Evolutionary conservation across 805 yeast genomes (phyloP).

Genomic region (Myxozyma nipponensis): DNA sequence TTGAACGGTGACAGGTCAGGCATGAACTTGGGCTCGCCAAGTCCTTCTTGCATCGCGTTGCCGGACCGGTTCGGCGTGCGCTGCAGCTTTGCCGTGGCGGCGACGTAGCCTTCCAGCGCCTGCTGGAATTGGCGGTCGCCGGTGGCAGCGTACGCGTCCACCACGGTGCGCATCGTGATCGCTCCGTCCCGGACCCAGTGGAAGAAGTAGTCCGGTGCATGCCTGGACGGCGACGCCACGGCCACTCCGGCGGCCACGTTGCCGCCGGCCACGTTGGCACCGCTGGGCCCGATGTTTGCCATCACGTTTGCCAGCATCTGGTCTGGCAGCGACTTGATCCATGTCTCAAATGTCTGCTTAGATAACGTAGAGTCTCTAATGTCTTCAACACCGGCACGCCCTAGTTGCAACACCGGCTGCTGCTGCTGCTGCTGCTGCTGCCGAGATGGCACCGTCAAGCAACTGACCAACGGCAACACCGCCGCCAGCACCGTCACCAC

Average conservation of each 20-base stretch:
- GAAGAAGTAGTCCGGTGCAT: constrained; percentile 72
- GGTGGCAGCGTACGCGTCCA: constrained; percentile 51
- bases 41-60: constrained; percentile 44
- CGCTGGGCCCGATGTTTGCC: constrained; percentile 54
- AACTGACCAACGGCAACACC: no score
- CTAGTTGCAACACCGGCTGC: no score
- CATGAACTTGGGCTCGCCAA: constrained; percentile 89
- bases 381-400: no score
- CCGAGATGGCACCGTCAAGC: no score
- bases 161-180: constrained; percentile 55
- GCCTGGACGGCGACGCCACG: constrained; percentile 76
- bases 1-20: constrained; percentile 61
- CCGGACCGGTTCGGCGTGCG: constrained; percentile 69
- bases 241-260: constrained; percentile 64
- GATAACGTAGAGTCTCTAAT: no score
- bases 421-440: no score
- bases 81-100: constrained; percentile 58
- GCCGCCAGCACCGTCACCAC: no score
- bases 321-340: constrained; percentile 47
- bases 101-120: constrained; percentile 57
- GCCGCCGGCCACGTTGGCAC: constrained; percentile 31
- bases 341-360: constrained; percentile 42
- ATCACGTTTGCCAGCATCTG: constrained; percentile 47
- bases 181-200: constrained; percentile 94
- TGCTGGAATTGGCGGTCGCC: constrained; percentile 30